These are phyloP conservation scores for Streptanthus diversifolius DNA, from an alignment of 345 rosid genomes.

Conservation along the genomic window DNA sequence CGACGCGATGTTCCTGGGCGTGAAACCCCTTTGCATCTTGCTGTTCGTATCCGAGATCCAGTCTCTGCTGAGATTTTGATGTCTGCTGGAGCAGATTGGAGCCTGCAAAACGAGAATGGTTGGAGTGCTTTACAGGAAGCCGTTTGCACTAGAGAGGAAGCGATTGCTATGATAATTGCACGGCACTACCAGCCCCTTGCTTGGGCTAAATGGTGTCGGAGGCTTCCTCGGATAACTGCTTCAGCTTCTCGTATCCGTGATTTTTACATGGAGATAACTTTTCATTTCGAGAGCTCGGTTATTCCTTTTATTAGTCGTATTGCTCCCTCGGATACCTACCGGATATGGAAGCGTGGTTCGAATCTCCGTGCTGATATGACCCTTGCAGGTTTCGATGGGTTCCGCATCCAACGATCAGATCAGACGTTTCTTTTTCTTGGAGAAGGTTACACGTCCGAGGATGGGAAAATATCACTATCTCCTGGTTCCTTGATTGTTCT, in stretches of 20 bases:
- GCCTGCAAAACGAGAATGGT: slow-evolving; percentile 94
- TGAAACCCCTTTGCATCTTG: slow-evolving; percentile 94
- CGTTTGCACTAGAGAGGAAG: slow-evolving; percentile 89
- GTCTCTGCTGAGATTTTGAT: slow-evolving; percentile 84
- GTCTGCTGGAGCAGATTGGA: slow-evolving; percentile 98
- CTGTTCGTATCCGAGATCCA: slow-evolving; percentile 76
- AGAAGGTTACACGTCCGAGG: slow-evolving; percentile 76
- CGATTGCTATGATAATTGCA: slow-evolving; percentile 84
- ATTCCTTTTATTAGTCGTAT: slow-evolving; percentile 95
- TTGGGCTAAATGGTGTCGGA: slow-evolving; percentile 99
- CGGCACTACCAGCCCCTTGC: slow-evolving; percentile 96
- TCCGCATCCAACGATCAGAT: slow-evolving; percentile 88
- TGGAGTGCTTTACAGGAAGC: slow-evolving; percentile 99
- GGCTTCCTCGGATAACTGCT: slow-evolving; percentile 86
- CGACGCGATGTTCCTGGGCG: slow-evolving; percentile 93
- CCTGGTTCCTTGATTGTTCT: slow-evolving; percentile 90
- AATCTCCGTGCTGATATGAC: slow-evolving; percentile 99
- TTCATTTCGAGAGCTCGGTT: slow-evolving; percentile 97
- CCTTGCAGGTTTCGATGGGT: slow-evolving; percentile 96
- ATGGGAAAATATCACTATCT: slow-evolving; percentile 57
- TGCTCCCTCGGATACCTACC: slow-evolving; percentile 97
- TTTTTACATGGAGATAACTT: slow-evolving; percentile 96
- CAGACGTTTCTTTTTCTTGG: slow-evolving; percentile 92
- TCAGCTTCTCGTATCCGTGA: slow-evolving; percentile 81
- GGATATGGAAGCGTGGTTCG: slow-evolving; percentile 98